Conservation (phyloP, 2,329 filamentous ascomycete species). For the Stenocarpella maydis region DNA sequence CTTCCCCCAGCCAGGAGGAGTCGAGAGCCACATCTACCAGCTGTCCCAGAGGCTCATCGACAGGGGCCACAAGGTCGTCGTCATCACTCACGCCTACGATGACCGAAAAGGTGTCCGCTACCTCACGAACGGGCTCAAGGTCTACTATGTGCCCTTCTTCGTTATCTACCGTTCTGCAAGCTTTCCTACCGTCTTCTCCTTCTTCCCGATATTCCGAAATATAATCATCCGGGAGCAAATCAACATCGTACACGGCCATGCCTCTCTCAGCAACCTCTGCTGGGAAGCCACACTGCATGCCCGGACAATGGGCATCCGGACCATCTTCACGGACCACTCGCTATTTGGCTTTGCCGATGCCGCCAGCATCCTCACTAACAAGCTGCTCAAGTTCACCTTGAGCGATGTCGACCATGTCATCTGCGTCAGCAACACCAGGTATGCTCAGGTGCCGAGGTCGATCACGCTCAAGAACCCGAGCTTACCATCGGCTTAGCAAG, state of each 20-base stretch:
- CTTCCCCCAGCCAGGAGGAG: slow-evolving; percentile 94
- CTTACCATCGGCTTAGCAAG: slow-evolving; percentile 67
- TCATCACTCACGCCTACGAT: slow-evolving; percentile 95
- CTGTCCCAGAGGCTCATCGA: slow-evolving; percentile 95
- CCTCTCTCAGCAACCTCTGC: slow-evolving; percentile 89
- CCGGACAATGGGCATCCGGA: slow-evolving; percentile 92
- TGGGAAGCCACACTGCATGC: slow-evolving; percentile 95
- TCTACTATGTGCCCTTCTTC: slow-evolving; percentile 96
- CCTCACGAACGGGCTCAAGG: slow-evolving; percentile 96
- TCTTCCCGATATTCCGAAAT: slow-evolving; percentile 97
- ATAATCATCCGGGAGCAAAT: slow-evolving; percentile 95
- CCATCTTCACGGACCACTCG: slow-evolving; percentile 97
- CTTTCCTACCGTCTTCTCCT: slow-evolving; percentile 97
- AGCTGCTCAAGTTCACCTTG: slow-evolving; percentile 92
- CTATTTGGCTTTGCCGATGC: slow-evolving; percentile 98
- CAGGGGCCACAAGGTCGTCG: slow-evolving; percentile 95
- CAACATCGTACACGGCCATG: slow-evolving; percentile 98
- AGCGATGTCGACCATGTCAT: slow-evolving; percentile 99
- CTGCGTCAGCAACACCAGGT: slow-evolving; percentile 98
- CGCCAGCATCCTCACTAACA: slow-evolving; percentile 94
- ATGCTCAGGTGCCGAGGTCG: slow-evolving; percentile 40
- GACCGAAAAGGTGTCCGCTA: slow-evolving; percentile 92
- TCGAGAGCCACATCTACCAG: slow-evolving; percentile 99
- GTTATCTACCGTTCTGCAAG: slow-evolving; percentile 94
- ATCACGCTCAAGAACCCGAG: not conserved